These are phyloP conservation scores for Strobilomyces dryophilus DNA, from an alignment of 768 basidiomycete species.

Conservation along the genomic window DNA sequence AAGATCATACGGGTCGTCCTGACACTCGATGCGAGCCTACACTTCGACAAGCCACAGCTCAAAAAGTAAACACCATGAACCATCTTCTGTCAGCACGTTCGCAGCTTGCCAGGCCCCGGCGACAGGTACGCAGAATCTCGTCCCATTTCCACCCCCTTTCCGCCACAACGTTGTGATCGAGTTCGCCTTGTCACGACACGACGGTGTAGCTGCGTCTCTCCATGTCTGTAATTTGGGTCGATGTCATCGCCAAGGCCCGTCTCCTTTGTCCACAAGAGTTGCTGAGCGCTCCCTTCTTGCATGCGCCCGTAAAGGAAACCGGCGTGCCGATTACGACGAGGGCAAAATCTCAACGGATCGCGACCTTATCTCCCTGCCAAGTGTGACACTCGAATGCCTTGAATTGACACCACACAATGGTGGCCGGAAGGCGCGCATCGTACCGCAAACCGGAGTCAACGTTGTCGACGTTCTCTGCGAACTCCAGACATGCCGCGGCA, in stretches of 20 bases:
- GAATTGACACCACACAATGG: conserved; percentile 11
- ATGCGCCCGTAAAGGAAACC: conserved; percentile 6
- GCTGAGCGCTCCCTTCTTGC: not conserved
- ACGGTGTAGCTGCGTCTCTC: conserved; percentile 3
- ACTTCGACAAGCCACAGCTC: conserved; percentile 1
- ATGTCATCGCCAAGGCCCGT: conserved; percentile 12
- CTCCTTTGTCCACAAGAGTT: not conserved
- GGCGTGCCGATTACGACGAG: not conserved
- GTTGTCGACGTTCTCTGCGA: conserved; percentile 12
- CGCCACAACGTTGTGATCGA: conserved; percentile 16
- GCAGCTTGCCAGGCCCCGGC: conserved; percentile 11
- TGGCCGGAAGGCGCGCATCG: conserved; percentile 17
- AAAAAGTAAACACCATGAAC: conserved; percentile 20
- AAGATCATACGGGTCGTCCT: conserved; percentile 22
- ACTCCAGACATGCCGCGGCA: conserved; percentile 25
- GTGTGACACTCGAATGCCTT: conserved; percentile 8
- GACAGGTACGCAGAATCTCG: conserved; percentile 16
- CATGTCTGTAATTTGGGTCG: conserved; percentile 10
- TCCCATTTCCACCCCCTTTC: conserved; percentile 27
- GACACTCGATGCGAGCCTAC: conserved; percentile 15
- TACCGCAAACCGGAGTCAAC: conserved; percentile 2
- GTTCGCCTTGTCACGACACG: conserved; percentile 5
- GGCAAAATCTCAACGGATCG: conserved; percentile 26
- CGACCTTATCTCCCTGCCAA: conserved; percentile 28
- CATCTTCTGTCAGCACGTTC: conserved; percentile 1